Evolutionary conservation across 768 basidiomycete genomes (phyloP), one percentile per base, ranked within the genome.

Genomic region (Chalciporus piperatus): DNA sequence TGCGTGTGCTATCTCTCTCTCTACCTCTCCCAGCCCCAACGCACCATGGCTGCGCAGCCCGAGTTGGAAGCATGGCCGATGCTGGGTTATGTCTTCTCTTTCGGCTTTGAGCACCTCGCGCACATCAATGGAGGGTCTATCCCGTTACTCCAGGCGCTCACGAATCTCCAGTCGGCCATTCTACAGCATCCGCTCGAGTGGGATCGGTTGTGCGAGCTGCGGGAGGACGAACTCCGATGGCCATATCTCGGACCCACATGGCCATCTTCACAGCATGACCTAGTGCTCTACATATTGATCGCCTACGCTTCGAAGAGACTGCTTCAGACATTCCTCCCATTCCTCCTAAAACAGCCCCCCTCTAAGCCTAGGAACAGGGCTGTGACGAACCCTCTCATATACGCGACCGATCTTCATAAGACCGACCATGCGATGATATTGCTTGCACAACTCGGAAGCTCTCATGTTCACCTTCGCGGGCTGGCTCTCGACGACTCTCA

Each of bases 331-430:
- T 52, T 47, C 20, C 27, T 52, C 3, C 35, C 40, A 32, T 32
- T 32, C 4, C 13, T 32, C 32, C 11, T 32, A 14, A 32, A 32
- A 32, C 32, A 32, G 11, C 32, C 4, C 11, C 32, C 2, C 32
- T 12, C 32, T 4, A 32, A 32, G 32, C 4, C 11, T 10, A 1
- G 11, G 32, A 32, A 4, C 11, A 10, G 32, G 32, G 1, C 32
- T 2, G 11, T 12, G n/a, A 60, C 55, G 2, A 55, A 43, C 4
- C 52, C 58, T 0, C 49, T 58, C 1, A 25, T 59, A 16, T 59
- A 59, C 37, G 51, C 51, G 9, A 32, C 51, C 4, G 41, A 48
- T 7, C 45, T 45, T 8, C 30, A 27, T 8, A 58, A 51, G 20
- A 30, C 44, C 4, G 35, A 53, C 1, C 56, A 59, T 19, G 47